phyloP scores from a whole-genome alignment of 805 yeast genomes.

The Candida boidinii region DNA sequence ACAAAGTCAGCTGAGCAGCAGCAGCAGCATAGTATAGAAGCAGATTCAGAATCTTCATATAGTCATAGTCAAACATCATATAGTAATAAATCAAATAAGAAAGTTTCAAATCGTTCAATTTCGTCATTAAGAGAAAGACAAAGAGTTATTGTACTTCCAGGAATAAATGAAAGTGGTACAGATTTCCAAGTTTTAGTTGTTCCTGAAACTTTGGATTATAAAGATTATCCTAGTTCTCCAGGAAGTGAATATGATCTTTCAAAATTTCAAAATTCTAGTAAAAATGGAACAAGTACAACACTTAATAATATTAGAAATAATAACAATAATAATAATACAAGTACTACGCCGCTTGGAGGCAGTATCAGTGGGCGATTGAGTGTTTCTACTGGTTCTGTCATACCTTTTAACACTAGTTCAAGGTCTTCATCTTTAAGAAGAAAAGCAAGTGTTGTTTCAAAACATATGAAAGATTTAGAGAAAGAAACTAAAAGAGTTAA shows the following conservation, averaged over 20 bases:
- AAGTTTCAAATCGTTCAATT: too few relatives aligned
- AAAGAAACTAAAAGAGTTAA: background rate
- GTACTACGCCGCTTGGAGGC: background rate
- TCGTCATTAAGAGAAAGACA: too few relatives aligned
- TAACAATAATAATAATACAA: background rate
- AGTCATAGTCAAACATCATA: too few relatives aligned
- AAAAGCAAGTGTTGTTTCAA: too few relatives aligned
- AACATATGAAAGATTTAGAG: background rate
- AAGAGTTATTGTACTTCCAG: too few relatives aligned
- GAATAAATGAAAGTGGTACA: too few relatives aligned
- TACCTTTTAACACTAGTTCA: slow-evolving; percentile 6
- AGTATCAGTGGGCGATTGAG: background rate
- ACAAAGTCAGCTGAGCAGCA: too few relatives aligned
- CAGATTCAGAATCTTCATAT: too few relatives aligned
- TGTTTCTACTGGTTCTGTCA: slow-evolving; percentile 1
- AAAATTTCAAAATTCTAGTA: background rate
- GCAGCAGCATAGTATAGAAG: too few relatives aligned
- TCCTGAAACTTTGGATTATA: too few relatives aligned
- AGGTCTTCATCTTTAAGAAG: slow-evolving; percentile 8
- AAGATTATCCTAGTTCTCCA: slow-evolving; percentile 4
- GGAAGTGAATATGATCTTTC: background rate
- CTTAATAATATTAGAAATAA: background rate
- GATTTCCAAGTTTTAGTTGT: too few relatives aligned
- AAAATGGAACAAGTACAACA: background rate
- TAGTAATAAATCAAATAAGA: too few relatives aligned